phyloP scores from a whole-genome alignment of 192 early-diverging fungal species.

The Coemansia guatemalensis region DNA sequence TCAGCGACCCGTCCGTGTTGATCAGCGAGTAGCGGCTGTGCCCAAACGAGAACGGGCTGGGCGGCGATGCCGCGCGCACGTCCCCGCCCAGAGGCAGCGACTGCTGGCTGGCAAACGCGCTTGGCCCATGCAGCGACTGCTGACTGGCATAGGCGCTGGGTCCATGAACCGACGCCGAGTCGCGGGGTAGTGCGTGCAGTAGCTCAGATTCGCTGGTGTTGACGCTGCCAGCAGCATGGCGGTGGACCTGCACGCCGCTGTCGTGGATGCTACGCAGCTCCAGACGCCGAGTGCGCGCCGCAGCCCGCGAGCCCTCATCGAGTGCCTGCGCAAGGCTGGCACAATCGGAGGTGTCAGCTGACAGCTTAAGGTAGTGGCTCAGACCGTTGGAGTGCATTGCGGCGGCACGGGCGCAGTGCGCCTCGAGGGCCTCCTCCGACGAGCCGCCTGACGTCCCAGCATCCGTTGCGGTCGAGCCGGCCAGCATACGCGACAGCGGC shows the following conservation, averaged over 20 bases:
- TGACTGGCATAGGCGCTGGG: too few relatives aligned
- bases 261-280: slow-evolving; percentile 16
- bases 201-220: not conserved
- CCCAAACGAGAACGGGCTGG: slow-evolving; percentile 47
- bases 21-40: slow-evolving; percentile 53
- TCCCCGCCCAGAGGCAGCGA: slow-evolving; percentile 15
- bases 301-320: too few relatives aligned
- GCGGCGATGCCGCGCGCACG: slow-evolving; percentile 15
- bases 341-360: slow-evolving; percentile 1
- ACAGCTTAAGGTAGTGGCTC: slow-evolving; percentile 16
- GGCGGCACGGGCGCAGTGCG: slow-evolving; percentile 22
- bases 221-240: not conserved
- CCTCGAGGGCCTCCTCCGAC: slow-evolving; percentile 17
- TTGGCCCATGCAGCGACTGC: slow-evolving; percentile 12
- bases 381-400: slow-evolving; percentile 23
- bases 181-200: not conserved
- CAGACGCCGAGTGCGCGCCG: too few relatives aligned
- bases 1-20: slow-evolving; percentile 52
- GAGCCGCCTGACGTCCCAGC: not conserved
- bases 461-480: not conserved
- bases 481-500: slow-evolving; percentile 15
- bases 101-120: slow-evolving; percentile 20
- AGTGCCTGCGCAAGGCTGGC: too few relatives aligned
- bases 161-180: not conserved
- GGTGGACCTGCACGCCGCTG: slow-evolving; percentile 40